A percentile compares a stretch with the other conserved stretches of the same genome.
phyloP scores from a whole-genome alignment of 306 rosid species.

The Hylodesmum podocarpum region DNA sequence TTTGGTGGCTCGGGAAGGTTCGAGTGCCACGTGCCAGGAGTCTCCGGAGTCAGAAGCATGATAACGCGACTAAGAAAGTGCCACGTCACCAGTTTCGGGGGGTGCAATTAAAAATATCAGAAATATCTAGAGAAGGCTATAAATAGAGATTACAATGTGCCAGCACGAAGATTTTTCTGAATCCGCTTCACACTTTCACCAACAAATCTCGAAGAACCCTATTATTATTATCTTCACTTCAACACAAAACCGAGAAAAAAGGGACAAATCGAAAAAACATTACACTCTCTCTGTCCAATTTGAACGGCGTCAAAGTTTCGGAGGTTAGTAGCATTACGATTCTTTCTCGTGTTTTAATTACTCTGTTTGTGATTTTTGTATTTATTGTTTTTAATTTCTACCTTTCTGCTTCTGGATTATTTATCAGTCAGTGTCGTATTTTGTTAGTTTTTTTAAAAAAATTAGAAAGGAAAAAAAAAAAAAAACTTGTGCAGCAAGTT shows the following conservation, averaged over 20 bases:
- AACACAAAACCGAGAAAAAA: neutral
- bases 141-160: conserved; percentile 38
- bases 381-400: neutral
- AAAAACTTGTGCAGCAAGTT: neutral
- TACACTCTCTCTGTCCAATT: neutral
- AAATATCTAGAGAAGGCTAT: conserved; percentile 80
- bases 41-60: conserved; percentile 29
- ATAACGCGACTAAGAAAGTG: conserved; percentile 35
- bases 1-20: conserved; percentile 55
- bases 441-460: neutral
- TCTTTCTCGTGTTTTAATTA: neutral
- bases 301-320: neutral
- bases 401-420: neutral
- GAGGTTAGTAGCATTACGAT: conserved; percentile 32
- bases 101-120: conserved; percentile 31
- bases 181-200: neutral
- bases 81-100: conserved; percentile 42
- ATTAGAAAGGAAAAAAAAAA: neutral
- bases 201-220: neutral
- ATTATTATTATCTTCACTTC: neutral
- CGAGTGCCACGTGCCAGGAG: conserved; percentile 46
- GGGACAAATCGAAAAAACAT: neutral
- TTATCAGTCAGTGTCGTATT: neutral
- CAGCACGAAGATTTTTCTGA: neutral
- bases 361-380: neutral